These are phyloP conservation scores for Schoenoplectus tabernaemontani DNA, from an alignment of 202 grass and related monocot genomes.

Conservation along the genomic window DNA sequence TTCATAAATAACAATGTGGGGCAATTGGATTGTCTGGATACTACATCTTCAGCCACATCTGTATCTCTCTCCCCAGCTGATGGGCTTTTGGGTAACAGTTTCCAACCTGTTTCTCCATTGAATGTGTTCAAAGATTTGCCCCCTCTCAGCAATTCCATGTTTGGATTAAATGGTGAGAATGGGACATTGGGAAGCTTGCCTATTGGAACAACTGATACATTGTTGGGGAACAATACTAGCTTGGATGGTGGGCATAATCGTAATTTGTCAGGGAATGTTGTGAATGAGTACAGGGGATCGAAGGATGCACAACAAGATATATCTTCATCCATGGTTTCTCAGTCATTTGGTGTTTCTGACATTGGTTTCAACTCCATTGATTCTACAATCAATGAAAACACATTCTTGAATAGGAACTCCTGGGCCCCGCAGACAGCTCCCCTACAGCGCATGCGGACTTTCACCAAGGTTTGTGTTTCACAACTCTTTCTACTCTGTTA, in stretches of 20 bases:
- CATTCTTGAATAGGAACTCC: conserved; percentile 75
- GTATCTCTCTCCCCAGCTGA: conserved; percentile 71
- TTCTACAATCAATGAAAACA: conserved; percentile 77
- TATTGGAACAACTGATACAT: conserved; percentile 48
- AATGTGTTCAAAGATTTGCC: conserved; percentile 59
- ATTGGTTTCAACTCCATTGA: conserved; percentile 96
- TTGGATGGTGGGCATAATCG: conserved; percentile 38
- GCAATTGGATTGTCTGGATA: conserved; percentile 71
- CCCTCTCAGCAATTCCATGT: conserved; percentile 62
- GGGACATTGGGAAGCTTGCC: conserved; percentile 49
- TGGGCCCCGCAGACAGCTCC: conserved; percentile 43
- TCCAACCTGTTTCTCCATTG: conserved; percentile 32
- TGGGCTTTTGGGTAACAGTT: conserved; percentile 65
- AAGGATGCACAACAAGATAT: conserved; percentile 86
- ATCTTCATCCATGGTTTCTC: conserved; percentile 95
- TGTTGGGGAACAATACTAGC: conserved; percentile 54
- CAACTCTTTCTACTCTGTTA: neutral
- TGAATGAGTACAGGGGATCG: conserved; percentile 49
- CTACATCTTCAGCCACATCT: conserved; percentile 80
- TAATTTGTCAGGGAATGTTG: conserved; percentile 1
- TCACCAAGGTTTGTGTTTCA: conserved; percentile 72
- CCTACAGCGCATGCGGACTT: conserved; percentile 79
- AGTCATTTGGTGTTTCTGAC: conserved; percentile 88
- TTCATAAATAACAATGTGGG: conserved; percentile 45
- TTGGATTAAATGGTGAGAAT: conserved; percentile 67